These are phyloP conservation scores for Berkeleyomyces basicola DNA, from an alignment of 2,329 filamentous ascomycete species.

Conservation along the genomic window DNA sequence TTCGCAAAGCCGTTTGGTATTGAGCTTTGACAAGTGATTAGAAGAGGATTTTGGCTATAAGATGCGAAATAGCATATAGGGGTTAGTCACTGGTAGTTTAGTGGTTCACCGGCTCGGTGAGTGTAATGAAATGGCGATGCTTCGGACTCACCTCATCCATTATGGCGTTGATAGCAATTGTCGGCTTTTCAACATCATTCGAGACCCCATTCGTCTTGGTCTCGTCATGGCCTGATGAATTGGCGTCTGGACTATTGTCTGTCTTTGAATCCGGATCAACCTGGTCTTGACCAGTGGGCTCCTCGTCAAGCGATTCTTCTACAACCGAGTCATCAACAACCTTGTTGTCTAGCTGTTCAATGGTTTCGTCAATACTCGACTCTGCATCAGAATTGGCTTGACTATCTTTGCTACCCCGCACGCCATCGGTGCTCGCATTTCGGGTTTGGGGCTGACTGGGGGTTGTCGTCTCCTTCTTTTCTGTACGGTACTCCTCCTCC, in stretches of 20 bases:
- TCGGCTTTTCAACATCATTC: conserved; percentile 8
- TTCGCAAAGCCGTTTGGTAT: conserved; percentile 93
- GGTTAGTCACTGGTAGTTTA: background rate
- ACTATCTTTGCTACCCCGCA: conserved; percentile 47
- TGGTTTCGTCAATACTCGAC: conserved; percentile 13
- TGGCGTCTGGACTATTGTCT: background rate
- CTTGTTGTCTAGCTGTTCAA: conserved; percentile 9
- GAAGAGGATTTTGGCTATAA: conserved; percentile 46
- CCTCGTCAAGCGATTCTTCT: background rate
- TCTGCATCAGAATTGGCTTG: conserved; percentile 62
- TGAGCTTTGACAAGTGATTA: conserved; percentile 71
- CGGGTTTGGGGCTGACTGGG: conserved; percentile 35
- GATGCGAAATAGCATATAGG: background rate
- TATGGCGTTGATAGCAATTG: conserved; percentile 3
- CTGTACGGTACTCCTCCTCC: conserved; percentile 94
- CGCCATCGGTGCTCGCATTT: conserved; percentile 63
- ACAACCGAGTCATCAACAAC: background rate
- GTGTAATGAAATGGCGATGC: background rate
- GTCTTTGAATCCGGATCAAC: background rate
- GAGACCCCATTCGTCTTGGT: background rate
- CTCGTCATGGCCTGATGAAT: background rate
- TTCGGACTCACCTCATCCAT: conserved; percentile 1
- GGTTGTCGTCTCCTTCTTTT: conserved; percentile 46
- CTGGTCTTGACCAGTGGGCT: background rate
- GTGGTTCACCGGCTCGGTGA: background rate